A percentile compares a stretch with the other conserved stretches of the same genome.
phyloP scores from a whole-genome alignment of 345 rosid genomes.

The Lepidium aucheri region DNA sequence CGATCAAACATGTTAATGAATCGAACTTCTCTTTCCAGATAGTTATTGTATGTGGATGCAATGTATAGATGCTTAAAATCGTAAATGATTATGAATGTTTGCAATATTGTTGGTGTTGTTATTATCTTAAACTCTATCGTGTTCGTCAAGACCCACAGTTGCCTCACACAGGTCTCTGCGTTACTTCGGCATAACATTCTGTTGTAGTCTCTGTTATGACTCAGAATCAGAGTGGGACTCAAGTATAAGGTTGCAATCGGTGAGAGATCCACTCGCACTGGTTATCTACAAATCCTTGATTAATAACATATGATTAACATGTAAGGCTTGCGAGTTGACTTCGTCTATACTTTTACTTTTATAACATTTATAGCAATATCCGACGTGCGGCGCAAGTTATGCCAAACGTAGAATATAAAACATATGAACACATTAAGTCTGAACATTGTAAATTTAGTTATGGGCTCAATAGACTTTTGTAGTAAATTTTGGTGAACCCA shows the following conservation, averaged over 20 bases:
- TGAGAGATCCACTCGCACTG: not conserved
- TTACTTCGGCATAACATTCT: not conserved
- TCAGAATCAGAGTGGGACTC: not conserved
- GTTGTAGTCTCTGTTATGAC: not conserved
- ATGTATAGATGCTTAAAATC: slow-evolving; percentile 9
- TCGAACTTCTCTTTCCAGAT: not conserved
- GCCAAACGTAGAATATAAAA: slow-evolving; percentile 34
- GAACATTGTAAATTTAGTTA: not conserved
- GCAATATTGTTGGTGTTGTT: not conserved
- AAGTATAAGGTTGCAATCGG: not conserved
- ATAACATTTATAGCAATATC: not conserved
- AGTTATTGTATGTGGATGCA: not conserved
- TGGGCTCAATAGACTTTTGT: not conserved
- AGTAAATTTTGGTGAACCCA: not conserved
- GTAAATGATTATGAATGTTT: not conserved
- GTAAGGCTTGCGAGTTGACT: not conserved
- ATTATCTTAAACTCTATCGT: not conserved
- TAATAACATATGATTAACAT: not conserved
- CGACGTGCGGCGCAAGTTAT: slow-evolving; percentile 30
- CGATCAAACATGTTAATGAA: slow-evolving; percentile 11
- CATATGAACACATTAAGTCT: slow-evolving; percentile 24
- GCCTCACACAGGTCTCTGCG: not conserved
- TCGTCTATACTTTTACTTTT: not conserved
- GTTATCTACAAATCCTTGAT: not conserved
- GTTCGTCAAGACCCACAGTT: not conserved